Base-by-base conservation (phyloP, 2,329 filamentous ascomycete genomes). In the Xylariomycetidae sp. region DNA sequence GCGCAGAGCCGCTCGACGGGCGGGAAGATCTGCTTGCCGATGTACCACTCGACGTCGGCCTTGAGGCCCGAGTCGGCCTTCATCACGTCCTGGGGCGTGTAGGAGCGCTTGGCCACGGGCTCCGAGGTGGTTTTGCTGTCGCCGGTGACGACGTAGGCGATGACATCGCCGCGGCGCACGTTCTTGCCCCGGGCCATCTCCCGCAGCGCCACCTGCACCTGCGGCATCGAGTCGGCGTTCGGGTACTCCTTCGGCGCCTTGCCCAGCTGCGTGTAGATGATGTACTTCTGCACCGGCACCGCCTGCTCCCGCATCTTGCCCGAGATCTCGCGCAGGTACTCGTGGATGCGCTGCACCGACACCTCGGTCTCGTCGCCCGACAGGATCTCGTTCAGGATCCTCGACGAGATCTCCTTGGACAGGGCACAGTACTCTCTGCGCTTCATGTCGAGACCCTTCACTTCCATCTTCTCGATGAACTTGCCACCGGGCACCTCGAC, bases 371-470 rank as follows among this genome's bases (percentile, higher is more conserved):
- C 92, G 46, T 95, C 85, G 10, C 92, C 92, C 1, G 88, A 95
- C 4, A 98, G 75, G 20, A 98, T 86, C 58, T 95, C 89, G 53
- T 95, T 85, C n/a, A 98, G 69, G 13, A 98, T 76, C 47, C 82
- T 82, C 35, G 82, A 81, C 2, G 90, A 96, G 14, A 93, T 88
- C 52, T 98, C 92, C 60, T 98, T 96, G 10, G 89, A 95, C 28
- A 98, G 65, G 25, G 82, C 84, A 57, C 92, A 98, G 67, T 95
- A 98, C 64, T 98, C 92, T 69, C 93, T 82, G 52, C 92, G 79
- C 64, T 83, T 87, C 92, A 98, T 98, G 54, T 98, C 92, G 29
- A 98, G 74, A 67, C 92, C 92, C 64, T 98, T 98, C 54, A 98
- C 85, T 59, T 98, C 92, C 61, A 98, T 83, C 64, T 94, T 90